Evolutionary conservation across 257 asterid genomes (phyloP), one percentile per base, ranked within the genome.

Genomic region (Phtheirospermum japonicum): DNA sequence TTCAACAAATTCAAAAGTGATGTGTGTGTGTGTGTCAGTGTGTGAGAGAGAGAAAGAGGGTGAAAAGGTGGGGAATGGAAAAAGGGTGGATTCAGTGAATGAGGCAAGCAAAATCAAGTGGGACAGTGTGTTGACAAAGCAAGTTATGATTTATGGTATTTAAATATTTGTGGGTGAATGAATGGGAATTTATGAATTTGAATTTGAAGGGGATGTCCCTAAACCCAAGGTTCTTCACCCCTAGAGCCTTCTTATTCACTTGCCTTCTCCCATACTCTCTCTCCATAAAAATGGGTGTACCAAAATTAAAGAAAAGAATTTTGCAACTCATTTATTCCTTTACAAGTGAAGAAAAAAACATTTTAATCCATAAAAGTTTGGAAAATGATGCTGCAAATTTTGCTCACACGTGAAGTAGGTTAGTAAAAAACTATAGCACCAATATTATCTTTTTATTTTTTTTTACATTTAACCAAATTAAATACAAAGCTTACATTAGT

Each of bases 1-100:
- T 60, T 53, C 37, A 52, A 39, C 31, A 40, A 28, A 26, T 40
- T 46, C 53, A 1, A n/a, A n/a, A 42, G 6, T 4, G 10, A 6
- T 45, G 17, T 45, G 30, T 28, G 57, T 30, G 48, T 31, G n/a
- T n/a, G n/a, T n/a, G n/a, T n/a, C n/a, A n/a, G 17, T 45, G 30
- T 28, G 57, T 30, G 48, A 17, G 28, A 5, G 57, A 3, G 68
- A 8, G 56, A 60, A 45, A 8, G 52, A 48, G 45, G 23, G 36
- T 4, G 14, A 26, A 39, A 43, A 51, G 31, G 28, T 33, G 59
- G 43, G 48, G 37, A 19, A 34, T 19, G 19, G 14, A 6, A 16
- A 5, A 39, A 59, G 79, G 79, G 45, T 71, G 68, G 76, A 71
- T 75, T 75, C 80, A 71, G 70, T 75, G 80, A 71, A 75, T 71